Evolutionary conservation across 805 yeast genomes (phyloP).

Genomic region (Yarrowia alimentaria): DNA sequence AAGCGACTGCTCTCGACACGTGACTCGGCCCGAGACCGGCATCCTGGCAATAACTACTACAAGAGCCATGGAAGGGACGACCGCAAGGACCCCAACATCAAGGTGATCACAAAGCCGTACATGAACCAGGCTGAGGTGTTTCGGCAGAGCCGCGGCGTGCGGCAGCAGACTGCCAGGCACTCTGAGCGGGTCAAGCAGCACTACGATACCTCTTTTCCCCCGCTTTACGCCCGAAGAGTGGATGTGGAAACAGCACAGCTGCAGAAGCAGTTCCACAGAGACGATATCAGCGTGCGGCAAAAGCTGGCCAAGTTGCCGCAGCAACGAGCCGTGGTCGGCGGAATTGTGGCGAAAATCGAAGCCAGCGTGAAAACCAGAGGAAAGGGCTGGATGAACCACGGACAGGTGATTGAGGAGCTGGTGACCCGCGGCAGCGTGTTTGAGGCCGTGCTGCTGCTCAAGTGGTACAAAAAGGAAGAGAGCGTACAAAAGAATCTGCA

Average conservation of each 20-base stretch:
- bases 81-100: neutral
- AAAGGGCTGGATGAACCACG: constrained; percentile 15
- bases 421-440: neutral
- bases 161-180: neutral
- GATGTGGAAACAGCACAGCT: neutral
- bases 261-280: constrained; percentile 3
- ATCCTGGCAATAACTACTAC: neutral
- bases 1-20: neutral
- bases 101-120: constrained; percentile 1
- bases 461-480: constrained; percentile 7
- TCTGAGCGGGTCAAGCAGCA: constrained; percentile 1
- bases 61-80: neutral
- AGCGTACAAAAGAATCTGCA: neutral
- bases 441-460: constrained; percentile 11
- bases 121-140: constrained; percentile 7
- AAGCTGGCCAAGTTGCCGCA: constrained; percentile 11
- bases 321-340: constrained; percentile 6
- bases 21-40: neutral
- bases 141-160: neutral
- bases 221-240: constrained; percentile 9
- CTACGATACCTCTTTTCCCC: constrained; percentile 6
- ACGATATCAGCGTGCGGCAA: neutral
- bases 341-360: neutral
- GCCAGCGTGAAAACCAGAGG: constrained; percentile 8
- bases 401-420: constrained; percentile 8